Evolutionary conservation across 257 asterid genomes (phyloP).

Genomic region (Dorcoceras hygrometricum): DNA sequence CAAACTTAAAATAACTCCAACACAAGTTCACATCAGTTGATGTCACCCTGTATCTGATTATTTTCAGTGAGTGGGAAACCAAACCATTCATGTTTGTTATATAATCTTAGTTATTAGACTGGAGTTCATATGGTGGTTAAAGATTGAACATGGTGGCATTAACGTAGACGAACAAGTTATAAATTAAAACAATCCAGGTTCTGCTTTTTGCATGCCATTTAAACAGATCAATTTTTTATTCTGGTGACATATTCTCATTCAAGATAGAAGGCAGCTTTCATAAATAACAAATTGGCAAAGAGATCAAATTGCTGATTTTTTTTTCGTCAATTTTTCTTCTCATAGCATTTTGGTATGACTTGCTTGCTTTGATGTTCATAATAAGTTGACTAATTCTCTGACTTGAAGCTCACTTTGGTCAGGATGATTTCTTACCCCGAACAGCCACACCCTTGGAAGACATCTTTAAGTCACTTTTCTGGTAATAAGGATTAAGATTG

Average conservation of each 20-base stretch:
- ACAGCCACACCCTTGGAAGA: slow-evolving; percentile 96
- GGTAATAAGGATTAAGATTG: slow-evolving; percentile 37
- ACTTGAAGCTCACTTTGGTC: slow-evolving; percentile 26
- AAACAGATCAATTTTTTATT: not conserved
- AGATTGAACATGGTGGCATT: not conserved
- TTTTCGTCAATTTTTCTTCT: slow-evolving; percentile 4
- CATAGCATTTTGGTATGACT: not conserved
- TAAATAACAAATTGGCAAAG: not conserved
- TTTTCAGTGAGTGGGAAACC: not conserved
- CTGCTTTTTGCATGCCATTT: not conserved
- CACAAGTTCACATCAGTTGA: not conserved
- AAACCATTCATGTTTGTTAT: not conserved
- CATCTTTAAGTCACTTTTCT: slow-evolving; percentile 81
- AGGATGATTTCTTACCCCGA: slow-evolving; percentile 93
- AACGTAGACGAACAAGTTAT: not conserved
- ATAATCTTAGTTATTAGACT: not conserved
- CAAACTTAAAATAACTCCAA: not conserved
- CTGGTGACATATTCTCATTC: not conserved
- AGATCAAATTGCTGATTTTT: slow-evolving; percentile 2
- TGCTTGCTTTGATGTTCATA: slow-evolving; percentile 4
- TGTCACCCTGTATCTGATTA: not conserved
- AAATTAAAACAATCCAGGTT: not conserved
- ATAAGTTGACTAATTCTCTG: not conserved
- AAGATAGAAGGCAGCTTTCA: not conserved
- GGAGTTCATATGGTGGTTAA: not conserved